Evolutionary conservation across 169 alveolate genomes (phyloP).

Genomic region (Babesia bigemina): DNA sequence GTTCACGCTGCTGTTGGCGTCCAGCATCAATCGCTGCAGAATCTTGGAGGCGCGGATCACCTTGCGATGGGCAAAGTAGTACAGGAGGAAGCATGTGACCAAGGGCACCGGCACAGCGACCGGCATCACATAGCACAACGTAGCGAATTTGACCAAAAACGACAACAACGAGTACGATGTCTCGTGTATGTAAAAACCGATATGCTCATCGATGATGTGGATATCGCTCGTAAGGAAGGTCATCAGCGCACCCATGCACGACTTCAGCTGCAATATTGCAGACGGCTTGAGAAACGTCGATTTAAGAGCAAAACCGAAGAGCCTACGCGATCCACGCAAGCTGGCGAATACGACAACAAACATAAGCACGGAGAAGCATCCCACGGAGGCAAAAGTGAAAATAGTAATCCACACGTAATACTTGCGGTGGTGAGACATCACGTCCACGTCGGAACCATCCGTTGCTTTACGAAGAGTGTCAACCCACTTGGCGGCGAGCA

Average conservation of each 20-base stretch:
- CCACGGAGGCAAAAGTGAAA: not conserved
- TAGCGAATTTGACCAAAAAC: conserved; percentile 16
- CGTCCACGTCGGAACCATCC: not conserved
- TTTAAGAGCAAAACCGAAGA: conserved; percentile 6
- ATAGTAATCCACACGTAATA: conserved; percentile 27
- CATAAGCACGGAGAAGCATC: not conserved
- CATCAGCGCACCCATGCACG: conserved; percentile 23
- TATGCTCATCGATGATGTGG: conserved; percentile 27
- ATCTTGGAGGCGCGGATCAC: conserved; percentile 36
- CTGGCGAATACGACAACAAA: conserved; percentile 6
- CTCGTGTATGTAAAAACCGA: conserved; percentile 10
- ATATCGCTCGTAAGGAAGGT: conserved; percentile 46
- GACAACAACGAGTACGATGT: conserved; percentile 4
- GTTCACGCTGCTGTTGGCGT: conserved; percentile 42
- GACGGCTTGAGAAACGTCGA: conserved; percentile 24
- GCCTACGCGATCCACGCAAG: conserved; percentile 11
- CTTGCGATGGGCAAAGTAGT: conserved; percentile 13
- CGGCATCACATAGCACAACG: conserved; percentile 54
- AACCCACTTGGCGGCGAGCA: conserved; percentile 13
- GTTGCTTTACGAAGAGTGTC: not conserved
- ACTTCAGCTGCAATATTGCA: not conserved
- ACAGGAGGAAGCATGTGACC: conserved; percentile 8
- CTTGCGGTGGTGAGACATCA: not conserved
- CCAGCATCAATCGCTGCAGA: conserved; percentile 44
- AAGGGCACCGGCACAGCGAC: conserved; percentile 27